Percentiles rank a stretch among this genome's conserved stretches.
Evolutionary conservation across 192 early-diverging fungal genomes (phyloP).

Genomic region (Obelidium mucronatum): DNA sequence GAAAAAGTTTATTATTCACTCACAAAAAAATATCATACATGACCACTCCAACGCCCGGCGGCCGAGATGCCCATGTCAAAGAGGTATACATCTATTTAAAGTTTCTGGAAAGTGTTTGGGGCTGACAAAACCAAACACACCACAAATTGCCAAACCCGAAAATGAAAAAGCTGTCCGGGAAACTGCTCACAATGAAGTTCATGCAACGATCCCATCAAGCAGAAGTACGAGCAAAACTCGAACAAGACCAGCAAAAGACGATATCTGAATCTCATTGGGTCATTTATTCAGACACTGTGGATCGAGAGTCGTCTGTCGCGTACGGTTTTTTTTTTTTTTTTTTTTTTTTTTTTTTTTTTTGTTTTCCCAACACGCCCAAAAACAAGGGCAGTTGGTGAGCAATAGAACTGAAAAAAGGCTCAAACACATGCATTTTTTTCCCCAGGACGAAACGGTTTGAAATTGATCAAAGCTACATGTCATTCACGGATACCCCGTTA

Average conservation of each 20-base stretch:
- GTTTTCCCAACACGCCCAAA: too few relatives aligned
- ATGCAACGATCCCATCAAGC: constrained; percentile 23
- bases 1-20: too few relatives aligned
- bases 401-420: too few relatives aligned
- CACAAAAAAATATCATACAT: constrained; percentile 8
- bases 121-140: background rate
- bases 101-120: constrained; percentile 13
- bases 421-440: too few relatives aligned
- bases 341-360: too few relatives aligned
- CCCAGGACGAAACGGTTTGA: background rate
- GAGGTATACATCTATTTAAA: background rate
- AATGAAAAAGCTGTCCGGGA: background rate
- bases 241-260: constrained; percentile 13
- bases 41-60: background rate
- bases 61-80: constrained; percentile 10
- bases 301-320: background rate
- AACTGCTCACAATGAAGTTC: constrained; percentile 4
- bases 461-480: constrained; percentile 17
- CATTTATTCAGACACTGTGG: background rate
- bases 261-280: constrained; percentile 24
- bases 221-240: constrained; percentile 1
- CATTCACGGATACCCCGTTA: constrained; percentile 20
- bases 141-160: too few relatives aligned
- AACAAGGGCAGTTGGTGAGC: too few relatives aligned
- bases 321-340: too few relatives aligned